phyloP scores from a whole-genome alignment of 2,329 filamentous ascomycete species.

The Nannizziopsis arthrosporioides region DNA sequence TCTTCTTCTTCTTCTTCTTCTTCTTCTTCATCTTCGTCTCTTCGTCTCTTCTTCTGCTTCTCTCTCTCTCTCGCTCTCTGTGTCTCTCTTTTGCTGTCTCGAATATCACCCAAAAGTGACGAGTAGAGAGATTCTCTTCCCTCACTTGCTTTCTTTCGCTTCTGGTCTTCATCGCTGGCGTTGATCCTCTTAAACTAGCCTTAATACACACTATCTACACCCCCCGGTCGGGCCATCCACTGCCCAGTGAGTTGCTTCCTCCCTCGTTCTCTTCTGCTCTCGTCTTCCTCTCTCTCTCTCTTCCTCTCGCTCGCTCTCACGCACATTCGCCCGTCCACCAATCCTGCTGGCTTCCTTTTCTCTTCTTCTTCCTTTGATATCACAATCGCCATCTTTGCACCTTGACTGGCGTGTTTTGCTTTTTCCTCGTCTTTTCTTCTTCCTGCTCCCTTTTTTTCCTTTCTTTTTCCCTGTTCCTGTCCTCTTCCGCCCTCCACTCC shows the following conservation, averaged over 20 bases:
- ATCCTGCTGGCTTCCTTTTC: background rate
- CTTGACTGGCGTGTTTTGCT: constrained; percentile 16
- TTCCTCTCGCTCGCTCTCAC: background rate
- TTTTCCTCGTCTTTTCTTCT: constrained; percentile 20
- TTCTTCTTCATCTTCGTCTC: background rate
- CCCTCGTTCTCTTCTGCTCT: too few species aligned
- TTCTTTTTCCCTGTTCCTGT: background rate
- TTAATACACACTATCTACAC: background rate
- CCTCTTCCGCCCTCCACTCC: constrained; percentile 1
- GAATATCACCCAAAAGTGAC: too few species aligned
- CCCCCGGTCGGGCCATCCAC: background rate
- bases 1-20: background rate
- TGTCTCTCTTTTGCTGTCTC: too few species aligned
- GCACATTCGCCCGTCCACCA: background rate
- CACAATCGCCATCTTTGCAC: background rate
- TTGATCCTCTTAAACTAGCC: background rate
- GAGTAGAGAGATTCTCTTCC: too few species aligned
- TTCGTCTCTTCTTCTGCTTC: constrained; percentile 1
- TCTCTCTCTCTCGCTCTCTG: background rate
- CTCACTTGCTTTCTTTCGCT: background rate
- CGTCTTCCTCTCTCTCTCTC: constrained; percentile 1
- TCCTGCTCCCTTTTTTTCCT: constrained; percentile 15
- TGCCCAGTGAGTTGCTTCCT: background rate
- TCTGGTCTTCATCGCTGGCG: constrained; percentile 5
- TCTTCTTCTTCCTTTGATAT: background rate